Conservation (phyloP, 768 basidiomycete species). For the Mycena crocata region DNA sequence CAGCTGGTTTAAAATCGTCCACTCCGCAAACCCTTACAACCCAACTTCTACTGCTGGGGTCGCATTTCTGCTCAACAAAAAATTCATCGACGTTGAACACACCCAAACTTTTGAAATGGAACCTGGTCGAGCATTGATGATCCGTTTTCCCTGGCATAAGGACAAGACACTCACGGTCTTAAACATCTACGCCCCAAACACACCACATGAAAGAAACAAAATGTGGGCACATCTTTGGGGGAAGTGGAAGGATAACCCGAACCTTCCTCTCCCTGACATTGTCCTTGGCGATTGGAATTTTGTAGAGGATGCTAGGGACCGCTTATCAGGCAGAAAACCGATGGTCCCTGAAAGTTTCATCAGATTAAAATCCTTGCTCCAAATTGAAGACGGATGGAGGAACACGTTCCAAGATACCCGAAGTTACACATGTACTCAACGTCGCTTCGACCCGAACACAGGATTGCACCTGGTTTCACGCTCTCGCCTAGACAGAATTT, state of each 20-base stretch:
- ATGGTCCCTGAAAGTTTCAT: neutral
- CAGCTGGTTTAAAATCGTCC: conserved; percentile 10
- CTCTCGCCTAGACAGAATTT: conserved; percentile 15
- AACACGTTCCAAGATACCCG: conserved; percentile 7
- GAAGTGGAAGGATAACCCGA: neutral
- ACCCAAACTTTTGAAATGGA: neutral
- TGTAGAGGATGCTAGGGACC: conserved; percentile 36
- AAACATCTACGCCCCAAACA: conserved; percentile 17
- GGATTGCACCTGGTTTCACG: neutral
- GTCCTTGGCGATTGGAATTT: conserved; percentile 43
- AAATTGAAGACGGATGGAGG: conserved; percentile 26
- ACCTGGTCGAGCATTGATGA: conserved; percentile 28
- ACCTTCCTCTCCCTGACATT: neutral
- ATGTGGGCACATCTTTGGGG: neutral
- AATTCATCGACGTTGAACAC: conserved; percentile 19
- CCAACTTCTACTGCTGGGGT: conserved; percentile 30
- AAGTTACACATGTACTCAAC: conserved; percentile 11
- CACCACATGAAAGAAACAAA: neutral
- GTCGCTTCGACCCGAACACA: neutral
- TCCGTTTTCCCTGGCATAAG: conserved; percentile 18
- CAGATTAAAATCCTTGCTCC: neutral
- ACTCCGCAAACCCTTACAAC: neutral
- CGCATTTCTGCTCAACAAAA: conserved; percentile 33
- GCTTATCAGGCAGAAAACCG: conserved; percentile 6
- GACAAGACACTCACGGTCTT: neutral